These are phyloP conservation scores for Oryza meyeriana DNA, from an alignment of 176 grass and related monocot species.

Conservation along the genomic window DNA sequence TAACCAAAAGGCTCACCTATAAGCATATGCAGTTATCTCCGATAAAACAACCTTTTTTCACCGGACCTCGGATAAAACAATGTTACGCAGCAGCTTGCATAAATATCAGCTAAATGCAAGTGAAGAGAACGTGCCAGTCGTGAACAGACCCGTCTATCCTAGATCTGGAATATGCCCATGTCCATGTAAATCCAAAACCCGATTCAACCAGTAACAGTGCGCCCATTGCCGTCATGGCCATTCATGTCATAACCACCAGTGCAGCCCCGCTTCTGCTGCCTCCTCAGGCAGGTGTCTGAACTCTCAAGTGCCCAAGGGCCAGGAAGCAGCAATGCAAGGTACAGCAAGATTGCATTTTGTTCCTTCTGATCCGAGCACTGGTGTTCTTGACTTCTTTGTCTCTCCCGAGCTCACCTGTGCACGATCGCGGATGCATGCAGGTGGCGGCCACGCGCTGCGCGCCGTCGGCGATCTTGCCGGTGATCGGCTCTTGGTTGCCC, in stretches of 20 bases:
- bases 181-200: background rate
- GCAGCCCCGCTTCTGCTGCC: background rate
- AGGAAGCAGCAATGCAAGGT: slow-evolving; percentile 40
- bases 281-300: background rate
- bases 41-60: background rate
- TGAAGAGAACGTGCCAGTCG: background rate
- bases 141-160: background rate
- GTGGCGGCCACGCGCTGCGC: background rate
- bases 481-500: background rate
- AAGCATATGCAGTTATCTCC: background rate
- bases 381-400: background rate
- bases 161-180: slow-evolving; percentile 8
- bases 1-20: background rate
- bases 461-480: background rate
- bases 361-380: background rate
- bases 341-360: background rate
- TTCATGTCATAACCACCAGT: background rate
- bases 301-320: background rate
- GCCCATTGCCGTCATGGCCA: background rate
- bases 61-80: no score
- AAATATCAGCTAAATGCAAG: background rate
- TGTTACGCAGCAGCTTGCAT: background rate
- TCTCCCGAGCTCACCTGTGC: background rate
- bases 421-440: slow-evolving; percentile 1
- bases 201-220: background rate